Evolutionary conservation across 1,284 basidiomycete genomes (phyloP).

Genomic region (Boletellus deceptivus): DNA sequence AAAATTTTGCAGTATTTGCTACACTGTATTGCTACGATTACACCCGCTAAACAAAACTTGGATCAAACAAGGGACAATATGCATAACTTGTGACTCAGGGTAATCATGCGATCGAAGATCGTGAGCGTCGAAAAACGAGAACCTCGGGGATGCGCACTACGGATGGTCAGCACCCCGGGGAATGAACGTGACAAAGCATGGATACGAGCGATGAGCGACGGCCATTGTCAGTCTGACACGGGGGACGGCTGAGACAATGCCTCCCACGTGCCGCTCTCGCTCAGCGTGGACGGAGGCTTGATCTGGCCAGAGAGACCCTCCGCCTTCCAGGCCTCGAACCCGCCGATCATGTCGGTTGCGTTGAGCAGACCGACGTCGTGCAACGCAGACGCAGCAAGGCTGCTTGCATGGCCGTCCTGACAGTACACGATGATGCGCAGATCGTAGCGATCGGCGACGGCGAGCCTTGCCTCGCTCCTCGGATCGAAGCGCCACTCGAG

Average conservation of each 20-base stretch:
- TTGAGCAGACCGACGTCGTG: slow-evolving; percentile 66
- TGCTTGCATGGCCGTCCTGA: slow-evolving; percentile 67
- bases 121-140: no score
- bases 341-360: slow-evolving; percentile 73
- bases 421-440: slow-evolving; percentile 67
- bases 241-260: slow-evolving; percentile 28
- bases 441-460: slow-evolving; percentile 70
- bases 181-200: neutral
- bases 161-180: no score
- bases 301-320: slow-evolving; percentile 55
- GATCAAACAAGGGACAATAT: no score
- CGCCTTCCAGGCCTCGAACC: slow-evolving; percentile 66
- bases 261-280: slow-evolving; percentile 32
- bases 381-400: slow-evolving; percentile 64
- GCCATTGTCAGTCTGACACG: slow-evolving; percentile 16
- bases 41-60: no score
- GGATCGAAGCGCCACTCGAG: slow-evolving; percentile 77
- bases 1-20: no score
- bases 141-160: no score
- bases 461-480: slow-evolving; percentile 49
- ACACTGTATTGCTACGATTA: no score
- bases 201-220: neutral
- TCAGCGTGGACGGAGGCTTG: slow-evolving; percentile 30
- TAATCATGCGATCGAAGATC: neutral
- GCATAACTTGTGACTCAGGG: no score